Evolutionary conservation across 352 stramenopile species (phyloP).

Genomic region (Globisporangium spinosum): DNA sequence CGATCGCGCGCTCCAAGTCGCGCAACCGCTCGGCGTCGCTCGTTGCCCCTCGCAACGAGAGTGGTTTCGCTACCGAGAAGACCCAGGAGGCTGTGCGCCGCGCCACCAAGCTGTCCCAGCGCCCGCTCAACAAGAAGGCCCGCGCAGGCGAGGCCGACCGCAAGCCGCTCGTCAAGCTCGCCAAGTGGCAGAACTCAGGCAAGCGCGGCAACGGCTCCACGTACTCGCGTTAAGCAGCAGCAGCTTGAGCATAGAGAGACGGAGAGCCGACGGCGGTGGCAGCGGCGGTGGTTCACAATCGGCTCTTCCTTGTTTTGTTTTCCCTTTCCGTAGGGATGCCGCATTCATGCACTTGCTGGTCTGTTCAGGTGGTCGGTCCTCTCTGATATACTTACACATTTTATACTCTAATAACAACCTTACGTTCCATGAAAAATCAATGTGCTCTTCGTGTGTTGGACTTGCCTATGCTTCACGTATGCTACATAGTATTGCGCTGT

Average conservation of each 20-base stretch:
- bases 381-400: conserved; percentile 13
- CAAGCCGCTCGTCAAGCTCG: conserved; percentile 75
- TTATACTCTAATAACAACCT: conserved; percentile 25
- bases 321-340: not conserved
- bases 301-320: conserved; percentile 16
- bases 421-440: conserved; percentile 10
- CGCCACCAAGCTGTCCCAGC: conserved; percentile 56
- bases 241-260: conserved; percentile 21
- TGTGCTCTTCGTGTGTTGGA: too few relatives aligned
- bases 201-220: conserved; percentile 81
- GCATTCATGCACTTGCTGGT: not conserved
- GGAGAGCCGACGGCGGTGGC: not conserved
- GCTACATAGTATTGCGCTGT: not conserved
- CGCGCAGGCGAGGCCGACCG: conserved; percentile 79
- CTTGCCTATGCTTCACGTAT: not conserved
- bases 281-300: not conserved
- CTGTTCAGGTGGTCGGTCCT: not conserved
- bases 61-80: conserved; percentile 58
- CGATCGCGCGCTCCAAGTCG: conserved; percentile 66
- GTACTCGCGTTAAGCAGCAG: conserved; percentile 65
- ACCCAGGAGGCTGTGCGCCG: conserved; percentile 40
- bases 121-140: conserved; percentile 77
- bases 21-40: conserved; percentile 80
- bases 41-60: conserved; percentile 66
- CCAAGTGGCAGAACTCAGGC: conserved; percentile 88